Evolutionary conservation across 129 eudicot species (phyloP), one percentile per base, ranked within the genome.

Genomic region (Pulicaria dysenterica): DNA sequence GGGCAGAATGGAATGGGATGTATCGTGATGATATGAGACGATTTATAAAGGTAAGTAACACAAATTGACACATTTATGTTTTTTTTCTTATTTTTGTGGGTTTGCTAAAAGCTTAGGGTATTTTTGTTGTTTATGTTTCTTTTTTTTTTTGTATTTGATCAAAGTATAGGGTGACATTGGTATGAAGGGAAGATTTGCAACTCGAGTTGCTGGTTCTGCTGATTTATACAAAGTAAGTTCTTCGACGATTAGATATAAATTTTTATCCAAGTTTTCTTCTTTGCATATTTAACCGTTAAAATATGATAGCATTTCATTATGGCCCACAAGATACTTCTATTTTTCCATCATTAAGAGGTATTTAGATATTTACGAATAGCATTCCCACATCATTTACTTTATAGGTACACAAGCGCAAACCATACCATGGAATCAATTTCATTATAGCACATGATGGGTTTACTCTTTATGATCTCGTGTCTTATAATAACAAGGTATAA

Each of bases 1-100:
- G 99, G 99, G 99, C 96, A 2, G 99, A 95, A 78, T 95, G 99
- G 99, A 95, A 95, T 75, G 99, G 97, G 48, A 90, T 76, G 74
- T 95, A 95, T 73, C 96, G 99, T 64, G 99, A 95, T 83, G 99
- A 95, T 77, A 37, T 95, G 45, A 80, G 97, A 75, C 86, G 86
- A 83, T 95, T 80, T 80, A 88, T 95, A 73, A 95, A 95, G 93
- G 99, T 91, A 70, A 46, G 68, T 53, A 58, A 49, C 1, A n/a
- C 75, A 19, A 65, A 57, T 53, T 13, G 40, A 54, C 53, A 34
- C 14, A 55, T 57, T 39, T n/a, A 62, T 39, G 57, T 38, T 13
- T 4, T 11, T 37, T 31, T 8, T 76, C 24, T 69, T 39, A 34
- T 10, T 0, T 38, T 57, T 49, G 45, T 70, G 39, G 38, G 9